Evolutionary conservation across 2,329 filamentous ascomycete genomes (phyloP), one percentile per base, ranked within the genome.

Genomic region (Microsporum audouinii): DNA sequence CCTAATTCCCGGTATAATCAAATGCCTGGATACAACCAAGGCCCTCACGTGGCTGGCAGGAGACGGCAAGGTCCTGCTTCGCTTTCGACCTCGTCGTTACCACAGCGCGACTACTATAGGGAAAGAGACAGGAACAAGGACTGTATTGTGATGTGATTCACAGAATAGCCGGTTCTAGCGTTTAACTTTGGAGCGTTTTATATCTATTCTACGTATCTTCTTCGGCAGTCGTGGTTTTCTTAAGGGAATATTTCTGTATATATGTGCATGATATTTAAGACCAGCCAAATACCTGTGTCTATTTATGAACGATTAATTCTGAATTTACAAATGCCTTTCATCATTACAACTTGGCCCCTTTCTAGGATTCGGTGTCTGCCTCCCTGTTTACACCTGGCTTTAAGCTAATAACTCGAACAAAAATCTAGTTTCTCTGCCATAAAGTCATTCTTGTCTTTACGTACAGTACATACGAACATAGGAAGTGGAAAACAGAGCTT

Each of bases 31-130:
- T 53, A 53, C 33, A 31, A 17, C 29, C 51, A 31, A 29, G 17
- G 55, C 12, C 55, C 55, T 27, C 29, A 53, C 14, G 33, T 53
- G 49, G 2, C 27, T 14, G 47, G 57, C 57, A 63, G 65, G 58
- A 65, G 64, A 56, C 64, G 65, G 17, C 60, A 60, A 33, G 58
- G 62, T 27, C 62, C 61, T n/a, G 60, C 49, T 8, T 53, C 65
- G n/a, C 60, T 59, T 5, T 41, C 34, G 1, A 38, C 55, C 57
- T 59, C 65, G 14, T 56, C 63, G 12, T 45, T 60, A 10, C 62
- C 62, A 29, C 58, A 57, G 33, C 47, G 64, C n/a, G 65, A 67
- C 23, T 64, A 70, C 62, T 36, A 65, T 59, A 62, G 68, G 64
- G 64, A 71, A 67, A 2, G 66, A 38, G 59, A 60, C 12, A 55